phyloP scores from a whole-genome alignment of 2,329 filamentous ascomycete species.

The Lojkania enalia region DNA sequence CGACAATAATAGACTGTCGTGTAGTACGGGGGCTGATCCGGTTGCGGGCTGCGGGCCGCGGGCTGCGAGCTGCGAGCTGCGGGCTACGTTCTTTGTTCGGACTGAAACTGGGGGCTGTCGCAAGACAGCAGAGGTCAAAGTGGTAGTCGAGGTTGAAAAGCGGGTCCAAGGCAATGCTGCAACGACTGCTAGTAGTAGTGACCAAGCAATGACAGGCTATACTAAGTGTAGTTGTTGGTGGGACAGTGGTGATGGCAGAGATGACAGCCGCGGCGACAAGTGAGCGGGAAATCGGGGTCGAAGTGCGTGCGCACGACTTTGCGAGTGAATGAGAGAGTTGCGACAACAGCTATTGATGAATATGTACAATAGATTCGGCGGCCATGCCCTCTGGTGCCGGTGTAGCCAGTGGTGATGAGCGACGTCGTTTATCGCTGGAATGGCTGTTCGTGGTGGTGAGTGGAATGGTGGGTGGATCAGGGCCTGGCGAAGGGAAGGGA shows the following conservation, averaged over 20 bases:
- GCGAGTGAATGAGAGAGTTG: conserved; percentile 16
- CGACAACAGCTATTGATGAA: conserved; percentile 22
- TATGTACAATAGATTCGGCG: conserved; percentile 15
- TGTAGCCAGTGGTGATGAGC: conserved; percentile 8
- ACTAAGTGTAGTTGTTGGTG: neutral
- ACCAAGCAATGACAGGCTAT: neutral
- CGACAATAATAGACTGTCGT: conserved; percentile 13
- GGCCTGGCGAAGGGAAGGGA: conserved; percentile 7
- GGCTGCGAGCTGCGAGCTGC: too few relatives aligned
- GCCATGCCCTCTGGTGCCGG: conserved; percentile 29
- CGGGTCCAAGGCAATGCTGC: neutral
- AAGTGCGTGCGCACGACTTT: conserved; percentile 11
- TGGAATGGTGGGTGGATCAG: neutral
- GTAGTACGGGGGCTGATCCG: conserved; percentile 10
- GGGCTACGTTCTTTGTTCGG: conserved; percentile 16
- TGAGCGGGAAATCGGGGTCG: conserved; percentile 14
- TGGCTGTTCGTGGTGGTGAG: neutral
- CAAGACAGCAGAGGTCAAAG: neutral
- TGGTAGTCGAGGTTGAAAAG: neutral
- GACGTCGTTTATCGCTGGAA: neutral
- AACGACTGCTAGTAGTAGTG: conserved; percentile 8
- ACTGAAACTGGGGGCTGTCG: conserved; percentile 8
- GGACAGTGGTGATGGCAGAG: conserved; percentile 30
- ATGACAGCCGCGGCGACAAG: conserved; percentile 31
- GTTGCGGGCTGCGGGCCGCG: conserved; percentile 15